A percentile compares a stretch with the other conserved stretches of the same genome.
Conservation (phyloP, 2,329 filamentous ascomycete genomes). For the Arachnopeziza araneosa region DNA sequence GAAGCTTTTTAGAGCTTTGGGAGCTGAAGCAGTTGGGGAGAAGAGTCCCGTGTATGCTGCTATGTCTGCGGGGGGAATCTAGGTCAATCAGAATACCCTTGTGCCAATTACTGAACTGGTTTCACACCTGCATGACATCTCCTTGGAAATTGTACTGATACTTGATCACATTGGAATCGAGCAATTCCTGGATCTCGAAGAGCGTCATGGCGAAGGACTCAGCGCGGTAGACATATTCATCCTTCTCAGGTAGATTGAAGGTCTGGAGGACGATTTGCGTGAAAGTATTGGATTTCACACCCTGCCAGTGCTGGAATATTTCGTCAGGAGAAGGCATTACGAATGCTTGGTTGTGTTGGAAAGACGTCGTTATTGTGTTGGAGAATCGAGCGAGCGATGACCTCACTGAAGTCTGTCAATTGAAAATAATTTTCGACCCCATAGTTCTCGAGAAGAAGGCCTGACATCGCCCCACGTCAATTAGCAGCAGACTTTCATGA, state of each 20-base stretch:
- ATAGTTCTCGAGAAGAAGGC: neutral
- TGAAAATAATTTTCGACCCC: neutral
- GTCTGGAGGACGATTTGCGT: conserved; percentile 15
- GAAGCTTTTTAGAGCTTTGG: conserved; percentile 58
- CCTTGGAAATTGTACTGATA: conserved; percentile 23
- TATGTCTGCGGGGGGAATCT: conserved; percentile 44
- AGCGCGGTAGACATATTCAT: conserved; percentile 23
- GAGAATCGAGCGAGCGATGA: neutral
- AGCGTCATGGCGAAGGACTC: conserved; percentile 24
- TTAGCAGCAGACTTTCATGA: too few species aligned
- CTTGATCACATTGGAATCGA: conserved; percentile 11
- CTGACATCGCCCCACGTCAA: neutral
- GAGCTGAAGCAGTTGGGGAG: conserved; percentile 50
- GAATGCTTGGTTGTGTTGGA: neutral
- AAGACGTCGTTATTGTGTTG: neutral
- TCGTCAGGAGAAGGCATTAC: conserved; percentile 16
- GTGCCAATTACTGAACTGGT: neutral
- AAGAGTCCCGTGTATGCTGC: conserved; percentile 64
- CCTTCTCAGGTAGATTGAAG: conserved; percentile 17
- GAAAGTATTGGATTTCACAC: conserved; percentile 18
- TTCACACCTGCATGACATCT: conserved; percentile 1
- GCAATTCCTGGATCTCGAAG: conserved; percentile 12
- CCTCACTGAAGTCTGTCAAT: neutral
- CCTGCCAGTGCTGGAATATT: conserved; percentile 21
- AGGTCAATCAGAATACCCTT: neutral